Evolutionary conservation across 1,284 basidiomycete genomes (phyloP), one percentile per base, ranked within the genome.

Genomic region (Rhodotorula sp.): DNA sequence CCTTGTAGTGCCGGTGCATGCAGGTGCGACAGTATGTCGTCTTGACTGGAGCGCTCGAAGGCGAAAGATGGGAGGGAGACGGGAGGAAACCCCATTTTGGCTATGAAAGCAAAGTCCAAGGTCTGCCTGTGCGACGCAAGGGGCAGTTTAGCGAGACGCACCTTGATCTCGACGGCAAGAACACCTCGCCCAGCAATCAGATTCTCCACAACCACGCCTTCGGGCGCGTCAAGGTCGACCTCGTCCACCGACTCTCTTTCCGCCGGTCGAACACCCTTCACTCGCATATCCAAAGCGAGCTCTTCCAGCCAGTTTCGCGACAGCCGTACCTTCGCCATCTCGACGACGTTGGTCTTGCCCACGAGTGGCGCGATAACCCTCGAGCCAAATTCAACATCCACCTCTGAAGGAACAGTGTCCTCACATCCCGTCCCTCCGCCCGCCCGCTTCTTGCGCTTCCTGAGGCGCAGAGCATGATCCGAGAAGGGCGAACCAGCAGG

Each of bases 1-100:
- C 9, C 56, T 59, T 65, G 74, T 88, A 79, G 74, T 86, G 84
- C n/a, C 86, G 83, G 79, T 95, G 91, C 87, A 95, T 89, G 79
- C 91, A 92, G 80, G 91, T 94, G 72, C 93, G 85, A 82, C 92
- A 94, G 44, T 88, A 88, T 36, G 80, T 81, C 9, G 83, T 83
- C 82, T 95, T 96, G 77, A 87, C 81, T 0, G 77, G 70, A 24
- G 81, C 82, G 1, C 87, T 89, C 60, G 82, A 81, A 4, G 82
- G 76, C 0, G 91, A 87, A 58, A 90, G 82, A 81, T 88, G 83
- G 17, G 78, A 74, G 24, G 84, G 72, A 34, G 83, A 83, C 10
- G 93, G 92, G 39, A 95, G 80, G 80, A 96, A 95, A 5, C 88
- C 92, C 92, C 93, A 96, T 83, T 96, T 96, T 55, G 93, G 93